These are phyloP conservation scores for Saccharum officinarum DNA, from an alignment of 176 grass and related monocot genomes.

Conservation along the genomic window DNA sequence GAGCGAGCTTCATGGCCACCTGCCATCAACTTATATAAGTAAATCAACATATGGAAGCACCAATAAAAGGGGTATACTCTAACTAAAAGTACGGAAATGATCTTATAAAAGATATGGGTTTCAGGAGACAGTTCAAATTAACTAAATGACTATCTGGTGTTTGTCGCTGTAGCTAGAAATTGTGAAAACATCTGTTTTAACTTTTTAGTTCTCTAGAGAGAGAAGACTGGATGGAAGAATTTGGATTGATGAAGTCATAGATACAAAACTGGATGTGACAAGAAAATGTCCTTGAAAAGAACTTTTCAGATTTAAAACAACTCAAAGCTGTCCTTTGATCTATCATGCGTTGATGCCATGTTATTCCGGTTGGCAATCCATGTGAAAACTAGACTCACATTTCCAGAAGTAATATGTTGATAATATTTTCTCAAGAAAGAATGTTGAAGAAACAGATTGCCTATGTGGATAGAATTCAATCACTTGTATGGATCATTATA, in stretches of 20 bases:
- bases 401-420: background rate
- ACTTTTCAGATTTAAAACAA: background rate
- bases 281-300: background rate
- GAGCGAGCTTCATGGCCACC: constrained; percentile 90
- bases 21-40: constrained; percentile 22
- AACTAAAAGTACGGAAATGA: background rate
- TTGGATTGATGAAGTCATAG: background rate
- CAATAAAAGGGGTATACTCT: background rate
- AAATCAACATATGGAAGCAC: background rate
- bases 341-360: background rate
- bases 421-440: background rate
- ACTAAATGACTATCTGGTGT: background rate
- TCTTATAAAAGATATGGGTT: background rate
- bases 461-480: background rate
- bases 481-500: background rate
- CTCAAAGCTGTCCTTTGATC: background rate
- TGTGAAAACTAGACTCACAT: background rate
- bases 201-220: background rate
- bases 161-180: background rate
- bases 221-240: background rate
- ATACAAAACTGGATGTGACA: background rate
- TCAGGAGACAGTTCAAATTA: background rate
- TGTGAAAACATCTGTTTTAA: background rate
- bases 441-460: background rate
- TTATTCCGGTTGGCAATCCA: background rate